A percentile compares a stretch with the other conserved stretches of the same genome.
Conservation (phyloP, 805 yeast species). For the Metschnikowia hibisci region DNA sequence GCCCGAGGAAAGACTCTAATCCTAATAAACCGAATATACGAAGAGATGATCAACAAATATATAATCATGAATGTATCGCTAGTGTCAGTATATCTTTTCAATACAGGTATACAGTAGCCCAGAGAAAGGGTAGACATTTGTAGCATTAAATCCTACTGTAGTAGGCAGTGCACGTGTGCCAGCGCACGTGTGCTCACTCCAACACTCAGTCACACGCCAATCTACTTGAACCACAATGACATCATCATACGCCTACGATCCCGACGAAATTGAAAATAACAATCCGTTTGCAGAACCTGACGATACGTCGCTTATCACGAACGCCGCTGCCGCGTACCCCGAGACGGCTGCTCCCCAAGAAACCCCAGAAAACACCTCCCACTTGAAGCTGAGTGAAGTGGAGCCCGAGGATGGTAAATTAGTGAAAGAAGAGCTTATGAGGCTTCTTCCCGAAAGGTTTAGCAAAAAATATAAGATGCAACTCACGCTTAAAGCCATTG, state of each 20-base stretch:
- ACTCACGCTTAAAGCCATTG: constrained; percentile 64
- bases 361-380: background rate
- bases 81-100: too few relatives aligned
- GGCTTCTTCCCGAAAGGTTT: constrained; percentile 49
- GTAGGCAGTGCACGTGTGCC: background rate
- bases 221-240: constrained; percentile 26
- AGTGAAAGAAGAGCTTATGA: constrained; percentile 40
- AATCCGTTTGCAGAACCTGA: constrained; percentile 40
- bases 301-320: background rate
- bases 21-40: background rate
- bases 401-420: constrained; percentile 17
- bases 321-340: background rate
- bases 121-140: too few relatives aligned
- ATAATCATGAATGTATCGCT: too few relatives aligned
- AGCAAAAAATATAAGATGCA: constrained; percentile 40
- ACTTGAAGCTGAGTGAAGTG: background rate
- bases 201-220: background rate
- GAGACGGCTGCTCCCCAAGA: background rate
- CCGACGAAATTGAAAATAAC: constrained; percentile 43
- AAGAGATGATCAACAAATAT: too few relatives aligned
- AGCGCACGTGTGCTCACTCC: constrained; percentile 2
- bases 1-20: constrained; percentile 18
- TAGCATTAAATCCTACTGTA: too few relatives aligned
- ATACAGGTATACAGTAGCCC: too few relatives aligned
- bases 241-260: constrained; percentile 44